Conservation (phyloP, 768 basidiomycete genomes). For the Chalciporus pseudorubinellus region DNA sequence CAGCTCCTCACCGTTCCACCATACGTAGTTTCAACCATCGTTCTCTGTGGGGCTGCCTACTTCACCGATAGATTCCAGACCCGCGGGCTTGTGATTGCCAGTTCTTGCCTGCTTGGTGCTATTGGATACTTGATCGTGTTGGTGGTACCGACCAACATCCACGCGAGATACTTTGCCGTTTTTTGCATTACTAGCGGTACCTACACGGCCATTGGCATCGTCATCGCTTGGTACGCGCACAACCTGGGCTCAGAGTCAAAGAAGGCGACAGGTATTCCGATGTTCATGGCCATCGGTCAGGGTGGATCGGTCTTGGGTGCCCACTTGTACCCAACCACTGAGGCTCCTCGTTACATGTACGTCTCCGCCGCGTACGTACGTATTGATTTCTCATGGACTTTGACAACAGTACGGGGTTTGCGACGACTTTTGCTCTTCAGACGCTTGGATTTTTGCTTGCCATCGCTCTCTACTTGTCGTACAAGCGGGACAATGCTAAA, state of each 20-base stretch:
- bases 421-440: conserved; percentile 41
- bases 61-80: conserved; percentile 65
- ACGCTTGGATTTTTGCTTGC: conserved; percentile 24
- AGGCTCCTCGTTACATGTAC: conserved; percentile 66
- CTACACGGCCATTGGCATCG: conserved; percentile 71
- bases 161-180: conserved; percentile 73
- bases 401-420: conserved; percentile 52
- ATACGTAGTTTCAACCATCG: conserved; percentile 66
- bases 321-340: conserved; percentile 62
- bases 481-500: conserved; percentile 56
- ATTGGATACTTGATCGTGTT: conserved; percentile 62
- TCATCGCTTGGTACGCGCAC: conserved; percentile 78
- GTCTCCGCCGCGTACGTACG: conserved; percentile 14
- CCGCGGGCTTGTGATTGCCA: conserved; percentile 43
- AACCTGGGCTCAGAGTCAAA: conserved; percentile 79
- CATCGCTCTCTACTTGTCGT: conserved; percentile 56
- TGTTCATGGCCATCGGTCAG: conserved; percentile 81
- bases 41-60: conserved; percentile 59
- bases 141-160: conserved; percentile 49
- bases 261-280: conserved; percentile 69
- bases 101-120: conserved; percentile 29
- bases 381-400: neutral
- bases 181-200: conserved; percentile 78
- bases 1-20: conserved; percentile 82
- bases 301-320: conserved; percentile 76